Evolutionary conservation across 164 flowering plant species (phyloP), one percentile per base, ranked within the genome.

Genomic region (Nymphaea colorata): DNA sequence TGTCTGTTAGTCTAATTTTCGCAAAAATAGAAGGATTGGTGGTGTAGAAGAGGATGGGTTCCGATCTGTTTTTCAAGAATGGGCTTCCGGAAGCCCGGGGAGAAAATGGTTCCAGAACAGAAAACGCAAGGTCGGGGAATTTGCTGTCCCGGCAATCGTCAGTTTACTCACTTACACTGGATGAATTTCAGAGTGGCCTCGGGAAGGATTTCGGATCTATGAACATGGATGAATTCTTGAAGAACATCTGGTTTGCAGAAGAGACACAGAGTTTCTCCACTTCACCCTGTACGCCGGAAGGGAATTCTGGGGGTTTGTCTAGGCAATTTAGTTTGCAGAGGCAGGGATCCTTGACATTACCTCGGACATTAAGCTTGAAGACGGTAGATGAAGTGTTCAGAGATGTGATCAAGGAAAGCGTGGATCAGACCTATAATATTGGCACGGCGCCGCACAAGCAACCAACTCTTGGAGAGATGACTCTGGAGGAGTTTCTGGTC

Each of bases 371-470:
- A 45, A 78, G 80, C 16, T 73, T 68, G 59, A 84, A 80, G 71
- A 78, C 87, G 2, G 90, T 84, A 42, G 94, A 88, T 61, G 93
- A 91, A 74, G 86, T 89, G 44, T 89, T 93, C 96, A 87, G 76
- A 74, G 90, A 84, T 69, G 76, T 87, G 47, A 82, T 80, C n/a
- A 78, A 69, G 25, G 84, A 79, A 45, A 72, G 57, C 59, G 75
- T 69, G 12, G 77, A 67, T 12, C 77, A 72, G 59, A 73, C 47
- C 42, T 10, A 2, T 25, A 74, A 61, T 55, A 51, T 64, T 36
- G 75, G 73, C 16, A 41, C 67, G 41, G 65, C 44, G 73, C 77
- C 64, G 43, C 80, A 68, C 68, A 73, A 78, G 67, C 80, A 79
- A 61, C 80, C 66, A 53, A 74, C 76, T 18, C 44, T 66, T 36